These are phyloP conservation scores for Neurospora tetrasperma DNA, from an alignment of 495 filamentous ascomycete species.

Conservation along the genomic window DNA sequence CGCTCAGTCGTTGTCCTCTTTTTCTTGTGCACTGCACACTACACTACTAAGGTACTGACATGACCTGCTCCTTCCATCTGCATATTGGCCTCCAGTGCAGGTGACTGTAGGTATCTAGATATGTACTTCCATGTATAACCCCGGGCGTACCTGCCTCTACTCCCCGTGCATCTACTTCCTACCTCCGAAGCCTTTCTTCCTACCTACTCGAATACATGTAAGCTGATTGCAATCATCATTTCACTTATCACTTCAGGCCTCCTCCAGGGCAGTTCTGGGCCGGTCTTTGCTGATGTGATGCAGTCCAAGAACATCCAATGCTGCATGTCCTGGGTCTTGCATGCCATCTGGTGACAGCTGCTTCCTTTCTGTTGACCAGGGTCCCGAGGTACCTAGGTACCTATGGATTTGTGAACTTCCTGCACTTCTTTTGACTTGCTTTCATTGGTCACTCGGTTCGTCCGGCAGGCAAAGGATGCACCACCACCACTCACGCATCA, in stretches of 20 bases:
- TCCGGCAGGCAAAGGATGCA: neutral
- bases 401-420: neutral
- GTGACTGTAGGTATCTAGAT: neutral
- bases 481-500: neutral
- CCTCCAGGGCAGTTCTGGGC: neutral
- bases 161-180: neutral
- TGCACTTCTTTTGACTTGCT: neutral
- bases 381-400: too few relatives aligned
- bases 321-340: neutral
- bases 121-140: neutral
- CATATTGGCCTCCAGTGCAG: neutral
- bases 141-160: neutral
- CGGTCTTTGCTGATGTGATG: neutral
- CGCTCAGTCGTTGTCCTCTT: neutral
- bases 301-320: neutral
- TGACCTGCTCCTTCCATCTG: neutral
- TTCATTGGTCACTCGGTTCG: neutral
- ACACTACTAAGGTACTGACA: neutral
- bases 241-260: neutral
- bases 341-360: neutral
- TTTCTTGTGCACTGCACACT: neutral
- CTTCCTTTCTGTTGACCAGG: too few relatives aligned
- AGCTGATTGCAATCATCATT: neutral
- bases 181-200: neutral
- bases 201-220: neutral